A percentile compares a stretch with the other conserved stretches of the same genome.
These are phyloP conservation scores for Naganishia vishniacii DNA, from an alignment of 768 basidiomycete species.

Conservation along the genomic window DNA sequence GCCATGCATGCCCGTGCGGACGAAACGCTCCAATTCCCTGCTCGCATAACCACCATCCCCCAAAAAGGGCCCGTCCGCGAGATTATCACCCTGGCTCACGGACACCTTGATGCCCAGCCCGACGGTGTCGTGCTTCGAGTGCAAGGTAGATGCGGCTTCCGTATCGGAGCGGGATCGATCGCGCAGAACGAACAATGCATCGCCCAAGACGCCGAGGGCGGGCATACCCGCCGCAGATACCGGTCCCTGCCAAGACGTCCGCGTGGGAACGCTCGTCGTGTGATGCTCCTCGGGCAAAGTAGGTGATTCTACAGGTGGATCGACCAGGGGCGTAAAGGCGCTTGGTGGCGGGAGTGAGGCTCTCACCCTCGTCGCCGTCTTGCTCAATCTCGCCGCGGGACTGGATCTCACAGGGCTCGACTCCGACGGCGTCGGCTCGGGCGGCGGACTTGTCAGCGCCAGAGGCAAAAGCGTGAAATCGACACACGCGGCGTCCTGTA, in stretches of 20 bases:
- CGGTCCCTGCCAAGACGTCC: slow-evolving; percentile 7
- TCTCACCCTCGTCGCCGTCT: slow-evolving; percentile 26
- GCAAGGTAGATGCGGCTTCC: neutral
- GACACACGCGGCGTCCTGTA: neutral
- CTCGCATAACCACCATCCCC: neutral
- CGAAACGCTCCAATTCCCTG: neutral
- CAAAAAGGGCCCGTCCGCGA: neutral
- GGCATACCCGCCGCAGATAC: neutral
- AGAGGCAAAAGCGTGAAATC: neutral
- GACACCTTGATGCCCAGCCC: neutral
- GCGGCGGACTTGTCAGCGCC: too few relatives aligned
- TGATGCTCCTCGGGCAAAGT: neutral
- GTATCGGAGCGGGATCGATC: slow-evolving; percentile 8
- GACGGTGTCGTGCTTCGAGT: neutral
- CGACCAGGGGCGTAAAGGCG: slow-evolving; percentile 15
- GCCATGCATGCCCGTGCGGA: neutral
- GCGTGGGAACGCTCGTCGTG: neutral
- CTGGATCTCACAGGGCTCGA: neutral
- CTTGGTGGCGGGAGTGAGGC: slow-evolving; percentile 37
- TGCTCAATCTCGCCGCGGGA: neutral
- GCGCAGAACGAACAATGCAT: neutral
- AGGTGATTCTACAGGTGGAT: neutral
- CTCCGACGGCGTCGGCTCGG: too few relatives aligned
- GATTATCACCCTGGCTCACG: neutral
- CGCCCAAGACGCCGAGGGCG: neutral